Conservation (phyloP, 768 basidiomycete species). For the Naematelia encephala region DNA sequence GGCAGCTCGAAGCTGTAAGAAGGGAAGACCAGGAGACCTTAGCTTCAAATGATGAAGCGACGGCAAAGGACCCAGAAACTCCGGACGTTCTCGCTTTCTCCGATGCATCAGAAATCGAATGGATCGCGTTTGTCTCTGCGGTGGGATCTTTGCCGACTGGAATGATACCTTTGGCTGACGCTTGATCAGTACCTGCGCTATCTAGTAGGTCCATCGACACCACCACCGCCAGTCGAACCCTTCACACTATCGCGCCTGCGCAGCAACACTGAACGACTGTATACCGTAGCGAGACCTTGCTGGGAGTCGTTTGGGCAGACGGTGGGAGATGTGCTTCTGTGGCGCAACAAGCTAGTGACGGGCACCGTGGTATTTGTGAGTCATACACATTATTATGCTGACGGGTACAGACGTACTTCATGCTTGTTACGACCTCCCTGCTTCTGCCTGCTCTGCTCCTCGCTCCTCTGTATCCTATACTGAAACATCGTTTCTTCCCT, state of each 20-base stretch:
- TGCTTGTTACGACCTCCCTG: constrained; percentile 9
- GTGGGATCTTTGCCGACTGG: not conserved
- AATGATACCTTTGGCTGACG: not conserved
- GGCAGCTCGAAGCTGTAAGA: not conserved
- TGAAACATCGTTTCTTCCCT: constrained; percentile 16
- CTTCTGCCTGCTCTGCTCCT: constrained; percentile 19
- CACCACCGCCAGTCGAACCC: constrained; percentile 12
- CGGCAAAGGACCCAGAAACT: not conserved
- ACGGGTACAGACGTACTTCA: constrained; percentile 8
- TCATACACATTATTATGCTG: not conserved
- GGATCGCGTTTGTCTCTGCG: constrained; percentile 5
- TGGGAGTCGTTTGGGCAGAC: constrained; percentile 9
- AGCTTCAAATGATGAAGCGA: too few species aligned
- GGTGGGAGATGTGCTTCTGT: constrained; percentile 18
- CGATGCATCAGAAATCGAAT: constrained; percentile 5
- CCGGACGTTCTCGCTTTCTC: not conserved
- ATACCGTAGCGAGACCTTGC: constrained; percentile 16
- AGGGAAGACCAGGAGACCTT: not conserved
- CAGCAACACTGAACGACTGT: constrained; percentile 20
- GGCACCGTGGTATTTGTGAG: constrained; percentile 12
- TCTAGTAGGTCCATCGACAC: constrained; percentile 11
- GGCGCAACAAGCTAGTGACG: constrained; percentile 10
- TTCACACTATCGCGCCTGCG: constrained; percentile 20
- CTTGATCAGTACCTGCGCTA: constrained; percentile 9
- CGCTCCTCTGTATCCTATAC: constrained; percentile 15